Conservation (phyloP, 23 red algal genomes). For the Chondrus crispus region DNA sequence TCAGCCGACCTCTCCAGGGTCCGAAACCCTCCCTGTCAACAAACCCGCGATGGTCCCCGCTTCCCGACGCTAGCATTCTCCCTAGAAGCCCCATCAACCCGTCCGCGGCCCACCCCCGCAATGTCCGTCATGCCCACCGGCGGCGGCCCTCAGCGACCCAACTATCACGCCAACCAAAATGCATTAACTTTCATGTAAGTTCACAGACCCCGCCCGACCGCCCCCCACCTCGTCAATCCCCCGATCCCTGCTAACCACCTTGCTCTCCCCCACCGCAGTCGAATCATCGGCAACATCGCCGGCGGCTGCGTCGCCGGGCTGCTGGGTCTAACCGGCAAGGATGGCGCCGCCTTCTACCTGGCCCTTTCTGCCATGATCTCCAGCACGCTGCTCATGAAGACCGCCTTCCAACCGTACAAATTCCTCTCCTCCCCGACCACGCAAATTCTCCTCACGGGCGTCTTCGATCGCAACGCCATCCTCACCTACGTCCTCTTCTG, state of each 20-base stretch:
- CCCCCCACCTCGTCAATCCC: background rate
- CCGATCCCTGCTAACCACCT: no score
- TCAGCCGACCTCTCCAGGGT: no score
- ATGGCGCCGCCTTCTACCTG: constrained; percentile 33
- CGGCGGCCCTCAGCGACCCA: background rate
- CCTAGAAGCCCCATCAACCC: no score
- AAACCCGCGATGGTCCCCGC: no score
- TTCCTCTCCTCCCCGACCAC: constrained; percentile 1
- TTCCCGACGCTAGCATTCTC: no score
- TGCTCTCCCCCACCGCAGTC: background rate
- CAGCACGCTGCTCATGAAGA: constrained; percentile 16
- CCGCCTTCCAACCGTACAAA: constrained; percentile 14
- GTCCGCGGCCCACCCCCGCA: no score
- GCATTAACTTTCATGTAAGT: no score
- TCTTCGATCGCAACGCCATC: constrained; percentile 18
- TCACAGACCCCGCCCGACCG: background rate
- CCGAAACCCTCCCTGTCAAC: no score
- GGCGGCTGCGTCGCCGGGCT: constrained; percentile 27
- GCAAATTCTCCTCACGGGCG: background rate
- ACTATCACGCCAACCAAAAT: no score
- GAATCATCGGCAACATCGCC: constrained; percentile 33
- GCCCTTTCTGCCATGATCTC: constrained; percentile 25
- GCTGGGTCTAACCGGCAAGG: constrained; percentile 14
- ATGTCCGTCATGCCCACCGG: background rate
- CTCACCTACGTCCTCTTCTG: constrained; percentile 47